These are phyloP conservation scores for Cladophialophora chaetospira DNA, from an alignment of 2,329 filamentous ascomycete species.

Conservation along the genomic window DNA sequence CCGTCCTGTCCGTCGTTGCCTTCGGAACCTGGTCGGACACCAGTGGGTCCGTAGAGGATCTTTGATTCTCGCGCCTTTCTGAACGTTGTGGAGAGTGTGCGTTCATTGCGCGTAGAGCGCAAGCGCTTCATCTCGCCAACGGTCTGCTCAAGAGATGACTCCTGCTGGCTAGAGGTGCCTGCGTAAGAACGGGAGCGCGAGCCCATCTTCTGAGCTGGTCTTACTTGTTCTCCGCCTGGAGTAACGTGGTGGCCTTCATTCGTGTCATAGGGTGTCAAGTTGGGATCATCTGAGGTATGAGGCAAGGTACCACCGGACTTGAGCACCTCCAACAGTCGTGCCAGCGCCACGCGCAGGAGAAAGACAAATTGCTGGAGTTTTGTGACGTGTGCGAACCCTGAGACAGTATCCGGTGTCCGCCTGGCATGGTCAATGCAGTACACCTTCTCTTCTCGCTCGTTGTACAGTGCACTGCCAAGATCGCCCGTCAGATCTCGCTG, in stretches of 20 bases:
- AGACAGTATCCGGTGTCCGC: constrained; percentile 57
- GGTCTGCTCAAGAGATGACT: constrained; percentile 88
- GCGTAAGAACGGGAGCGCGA: constrained; percentile 74
- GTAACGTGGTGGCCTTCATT: constrained; percentile 63
- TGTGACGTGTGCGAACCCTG: constrained; percentile 73
- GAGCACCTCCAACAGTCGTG: constrained; percentile 82
- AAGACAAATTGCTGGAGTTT: constrained; percentile 95
- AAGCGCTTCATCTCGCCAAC: constrained; percentile 91
- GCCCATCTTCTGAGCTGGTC: constrained; percentile 62
- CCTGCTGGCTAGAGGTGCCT: constrained; percentile 62
- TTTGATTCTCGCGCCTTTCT: constrained; percentile 86
- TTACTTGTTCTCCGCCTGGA: constrained; percentile 51
- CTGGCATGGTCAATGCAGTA: constrained; percentile 63
- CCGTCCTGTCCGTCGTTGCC: constrained; percentile 61
- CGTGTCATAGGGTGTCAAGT: constrained; percentile 66
- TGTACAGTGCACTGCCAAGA: constrained; percentile 71
- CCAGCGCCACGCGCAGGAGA: constrained; percentile 85
- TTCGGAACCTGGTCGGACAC: constrained; percentile 70
- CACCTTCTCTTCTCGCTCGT: constrained; percentile 65
- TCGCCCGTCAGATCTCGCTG: constrained; percentile 69
- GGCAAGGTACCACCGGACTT: constrained; percentile 80
- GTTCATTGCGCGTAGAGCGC: constrained; percentile 89
- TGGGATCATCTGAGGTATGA: constrained; percentile 73
- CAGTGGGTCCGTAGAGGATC: constrained; percentile 86
- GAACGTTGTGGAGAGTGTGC: constrained; percentile 89